phyloP scores from a whole-genome alignment of 768 basidiomycete genomes.

The Galerina sulciceps region DNA sequence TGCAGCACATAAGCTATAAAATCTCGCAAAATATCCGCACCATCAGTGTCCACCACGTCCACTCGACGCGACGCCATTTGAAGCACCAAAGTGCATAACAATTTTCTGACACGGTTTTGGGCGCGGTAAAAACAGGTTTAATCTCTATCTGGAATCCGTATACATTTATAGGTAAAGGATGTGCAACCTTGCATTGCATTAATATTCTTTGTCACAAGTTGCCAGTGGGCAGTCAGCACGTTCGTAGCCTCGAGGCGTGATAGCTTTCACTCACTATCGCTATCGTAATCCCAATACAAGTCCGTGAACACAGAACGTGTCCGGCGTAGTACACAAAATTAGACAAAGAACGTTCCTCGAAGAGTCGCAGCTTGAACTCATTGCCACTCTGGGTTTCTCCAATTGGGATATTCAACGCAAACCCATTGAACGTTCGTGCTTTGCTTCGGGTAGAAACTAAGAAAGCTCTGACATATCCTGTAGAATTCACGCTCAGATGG shows the following conservation, averaged over 20 bases:
- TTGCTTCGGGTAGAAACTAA: background rate
- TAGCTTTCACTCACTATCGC: too few species aligned
- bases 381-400: background rate
- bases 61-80: too few species aligned
- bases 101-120: too few species aligned
- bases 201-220: background rate
- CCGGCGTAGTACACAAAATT: background rate
- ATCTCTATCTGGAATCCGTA: background rate
- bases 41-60: too few species aligned
- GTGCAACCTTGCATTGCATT: background rate
- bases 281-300: too few species aligned
- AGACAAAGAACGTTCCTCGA: conserved; percentile 2
- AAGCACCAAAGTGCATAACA: too few species aligned
- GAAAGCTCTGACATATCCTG: background rate
- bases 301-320: background rate
- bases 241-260: conserved; percentile 5
- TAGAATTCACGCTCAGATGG: background rate
- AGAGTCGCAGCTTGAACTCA: background rate
- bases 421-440: conserved; percentile 11
- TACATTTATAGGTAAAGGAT: background rate
- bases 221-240: background rate
- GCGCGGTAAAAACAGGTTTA: too few species aligned
- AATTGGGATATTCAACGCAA: conserved; percentile 7
- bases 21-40: too few species aligned
- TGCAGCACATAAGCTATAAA: too few species aligned